phyloP scores from a whole-genome alignment of 148 eudicot genomes.

The Pharnaceum exiguum region DNA sequence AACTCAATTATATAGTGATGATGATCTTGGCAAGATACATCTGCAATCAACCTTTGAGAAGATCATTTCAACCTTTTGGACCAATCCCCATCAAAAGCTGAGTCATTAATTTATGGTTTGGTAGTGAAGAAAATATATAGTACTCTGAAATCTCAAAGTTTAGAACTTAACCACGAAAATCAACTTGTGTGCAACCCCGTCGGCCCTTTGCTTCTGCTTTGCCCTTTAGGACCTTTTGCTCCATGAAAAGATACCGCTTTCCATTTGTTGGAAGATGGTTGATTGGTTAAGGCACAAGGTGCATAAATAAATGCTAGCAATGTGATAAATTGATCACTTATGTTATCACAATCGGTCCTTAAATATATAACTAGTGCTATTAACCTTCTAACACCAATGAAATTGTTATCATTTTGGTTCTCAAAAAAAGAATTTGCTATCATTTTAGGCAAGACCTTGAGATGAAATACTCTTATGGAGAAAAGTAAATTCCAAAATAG shows the following conservation, averaged over 20 bases:
- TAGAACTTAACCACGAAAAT: not conserved
- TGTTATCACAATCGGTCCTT: too few species aligned
- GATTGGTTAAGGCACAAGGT: conserved; percentile 34
- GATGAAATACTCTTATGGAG: too few species aligned
- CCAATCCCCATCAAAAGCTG: not conserved
- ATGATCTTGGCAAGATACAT: conserved; percentile 8
- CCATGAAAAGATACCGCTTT: not conserved
- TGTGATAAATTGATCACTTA: not conserved
- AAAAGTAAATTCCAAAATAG: too few species aligned
- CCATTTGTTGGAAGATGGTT: conserved; percentile 22
- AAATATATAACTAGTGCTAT: too few species aligned
- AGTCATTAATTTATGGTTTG: not conserved
- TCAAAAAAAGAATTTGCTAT: too few species aligned
- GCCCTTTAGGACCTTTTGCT: not conserved
- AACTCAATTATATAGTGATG: not conserved
- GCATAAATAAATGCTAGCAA: not conserved
- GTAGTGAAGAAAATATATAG: not conserved
- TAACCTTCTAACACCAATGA: too few species aligned
- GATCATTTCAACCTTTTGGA: conserved; percentile 10
- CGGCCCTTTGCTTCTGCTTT: too few species aligned
- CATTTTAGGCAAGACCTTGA: too few species aligned
- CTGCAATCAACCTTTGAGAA: conserved; percentile 12
- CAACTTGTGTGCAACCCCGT: not conserved
- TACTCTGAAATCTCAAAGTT: not conserved
- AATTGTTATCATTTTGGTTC: too few species aligned